Base-by-base conservation (phyloP, 2,329 filamentous ascomycete species). In the Ophiocordyceps camponoti-leonardi region DNA sequence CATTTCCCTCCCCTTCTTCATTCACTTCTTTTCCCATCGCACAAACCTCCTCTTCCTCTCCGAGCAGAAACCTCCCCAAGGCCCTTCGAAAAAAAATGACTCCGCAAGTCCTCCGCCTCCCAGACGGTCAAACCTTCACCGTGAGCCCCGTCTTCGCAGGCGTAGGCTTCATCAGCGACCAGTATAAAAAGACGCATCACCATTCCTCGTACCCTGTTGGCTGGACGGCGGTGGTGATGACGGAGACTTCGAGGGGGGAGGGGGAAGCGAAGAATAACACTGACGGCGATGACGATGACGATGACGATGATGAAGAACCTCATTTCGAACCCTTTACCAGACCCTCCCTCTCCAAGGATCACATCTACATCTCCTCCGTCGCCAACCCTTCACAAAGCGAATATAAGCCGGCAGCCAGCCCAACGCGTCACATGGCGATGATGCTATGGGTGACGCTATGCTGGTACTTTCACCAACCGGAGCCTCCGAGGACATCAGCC, bases 381-480 rank as follows among this genome's bases (percentile, higher is more conserved):
- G 90, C 86, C 44, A 86, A 83, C 52, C 86, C 90, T 0, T 83
- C 82, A 44, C 83, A 71, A 59, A 77, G 66, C 58, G 86, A 94
- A 43, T 93, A 83, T 66, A 86, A 83, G 58, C 78, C 86, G 1
- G 75, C 82, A 1, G 78, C 72, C 14, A 94, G 86, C 49, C 86
- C 86, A 0, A 92, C 86, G 1, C 73, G 88, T 41, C 85, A 94
- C 64, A 85, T 94, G 49, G 90, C 90, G 52, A 87, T 95, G 85
- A 94, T 95, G 83, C 72, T 96, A 7, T 96, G 86, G 85, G 79
- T 87, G 31, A 88, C 86, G 1, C 68, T 96, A 40, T 94, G 86
- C 68, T 96, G 90, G 90, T 96, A 96, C 67, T 96, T 95, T 55
- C 88, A 95, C 64, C 86, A 94, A 61, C 73, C 79, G 1, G 73